Base-by-base conservation (phyloP, 306 rosid genomes). In the Prunus dulcis region DNA sequence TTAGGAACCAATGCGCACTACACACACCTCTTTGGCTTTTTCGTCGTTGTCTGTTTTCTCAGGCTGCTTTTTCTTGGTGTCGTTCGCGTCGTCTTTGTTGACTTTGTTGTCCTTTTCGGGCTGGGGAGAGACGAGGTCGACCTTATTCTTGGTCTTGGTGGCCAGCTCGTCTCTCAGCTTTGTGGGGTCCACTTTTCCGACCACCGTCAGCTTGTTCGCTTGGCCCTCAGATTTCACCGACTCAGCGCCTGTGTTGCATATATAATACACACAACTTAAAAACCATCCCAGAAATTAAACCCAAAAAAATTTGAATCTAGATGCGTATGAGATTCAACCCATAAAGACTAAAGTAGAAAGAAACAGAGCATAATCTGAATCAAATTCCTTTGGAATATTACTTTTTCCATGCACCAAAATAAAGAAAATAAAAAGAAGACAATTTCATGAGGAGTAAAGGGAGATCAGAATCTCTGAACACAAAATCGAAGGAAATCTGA, bases 11-110 rank as follows among this genome's bases (percentile, higher is more conserved):
- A 43, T 62, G 45, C 32, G 51, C 43, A 2, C 34, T 4, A 5
- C 34, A 9, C 47, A 17, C 28, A 93, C 97, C 97, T 87, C 90
- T 83, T 87, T 86, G 72, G 86, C 61, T 47, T 88, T 88, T 67
- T 85, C 77, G 72, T 83, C 80, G 75, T 74, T 76, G 52, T 77
- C 81, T 82, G 69, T 57, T 51, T 49, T 78, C 62, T 87, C 87
- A 6, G 91, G 15, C 41, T 81, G 71, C 45, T 69, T 27, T 71
- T 76, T 78, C 41, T 64, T 72, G 75, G 64, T 32, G 34, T 32
- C 1, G 6, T 4, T 32, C 6, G 34, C 66, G 66, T 78, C 72
- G 70, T 52, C 83, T 81, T 83, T 84, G 4, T 84, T 81, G 28
- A 32, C 34, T 32, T 32, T 4, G 34, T 82, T 79, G 34, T 30